Evolutionary conservation across 202 grass and related monocot species (phyloP).

Genomic region (Hordeum pubiflorum): DNA sequence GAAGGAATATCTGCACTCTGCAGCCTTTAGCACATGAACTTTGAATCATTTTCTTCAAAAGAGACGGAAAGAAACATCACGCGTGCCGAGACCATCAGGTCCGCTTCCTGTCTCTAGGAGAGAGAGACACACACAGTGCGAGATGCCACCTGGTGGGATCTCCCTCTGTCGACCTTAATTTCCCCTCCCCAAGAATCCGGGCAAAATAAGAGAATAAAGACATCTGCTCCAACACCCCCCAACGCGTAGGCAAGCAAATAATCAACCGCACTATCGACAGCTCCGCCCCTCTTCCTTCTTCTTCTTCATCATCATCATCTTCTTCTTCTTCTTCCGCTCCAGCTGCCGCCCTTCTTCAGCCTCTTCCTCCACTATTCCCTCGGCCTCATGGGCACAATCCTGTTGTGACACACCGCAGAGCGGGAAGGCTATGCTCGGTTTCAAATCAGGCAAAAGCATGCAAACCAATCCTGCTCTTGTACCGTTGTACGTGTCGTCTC

Average conservation of each 20-base stretch:
- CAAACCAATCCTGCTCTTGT: not conserved
- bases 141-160: not conserved
- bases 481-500: not conserved
- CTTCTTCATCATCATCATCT: too few relatives aligned
- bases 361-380: not conserved
- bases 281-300: not conserved
- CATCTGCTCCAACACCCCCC: not conserved
- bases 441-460: slow-evolving; percentile 10
- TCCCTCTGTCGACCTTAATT: not conserved
- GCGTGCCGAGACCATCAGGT: slow-evolving; percentile 16
- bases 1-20: slow-evolving; percentile 20
- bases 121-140: not conserved
- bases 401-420: not conserved
- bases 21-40: slow-evolving; percentile 43
- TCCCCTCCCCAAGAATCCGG: not conserved
- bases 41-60: slow-evolving; percentile 23
- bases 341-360: not conserved
- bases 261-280: not conserved
- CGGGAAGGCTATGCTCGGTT: not conserved
- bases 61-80: slow-evolving; percentile 31
- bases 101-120: not conserved
- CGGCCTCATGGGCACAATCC: not conserved
- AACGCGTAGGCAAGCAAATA: not conserved
- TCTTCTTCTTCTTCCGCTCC: not conserved
- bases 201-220: not conserved